Evolutionary conservation across 1,139 yeast genomes (phyloP), one percentile per base, ranked within the genome.

Genomic region (Protomyces pachydermus): DNA sequence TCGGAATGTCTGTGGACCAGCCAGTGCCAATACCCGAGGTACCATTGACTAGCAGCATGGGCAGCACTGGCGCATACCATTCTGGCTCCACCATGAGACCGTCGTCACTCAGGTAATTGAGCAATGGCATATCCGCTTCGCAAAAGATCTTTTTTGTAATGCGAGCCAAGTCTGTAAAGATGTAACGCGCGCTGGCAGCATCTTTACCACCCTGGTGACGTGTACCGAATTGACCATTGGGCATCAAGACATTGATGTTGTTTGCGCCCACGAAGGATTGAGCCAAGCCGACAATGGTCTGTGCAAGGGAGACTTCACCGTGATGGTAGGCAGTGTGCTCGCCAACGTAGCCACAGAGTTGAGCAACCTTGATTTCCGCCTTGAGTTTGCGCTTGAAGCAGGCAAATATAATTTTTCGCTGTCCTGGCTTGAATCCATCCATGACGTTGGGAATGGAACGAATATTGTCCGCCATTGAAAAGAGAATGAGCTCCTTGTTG

Each of bases 1-100:
- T 84, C 1, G 98, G 99, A 68, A 95, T 87, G 68, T 84, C 85
- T 1, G 98, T 91, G 67, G 97, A 89, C 98, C 98, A 95, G 70
- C 98, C 99, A 60, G 98, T 91, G 69, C 99, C 99, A 75, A 95
- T 95, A 77, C 99, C 99, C 76, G 95, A 98, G 9, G 95, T 82
- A 65, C 99, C 99, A 74, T 95, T 95, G 6, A 95, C 96, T 67
- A 95, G 80, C 38, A 93, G 74, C 91, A 91, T 89, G 3, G 99
- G 99, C 60, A 95, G 72, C 28, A 95, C 85, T 0, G 99, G 99
- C 45, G 89, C 79, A 74, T 91, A 95, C 93, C 96, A 90, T 72
- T 89, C 91, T 0, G 99, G 99, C 74, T 95, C 98, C 25, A 93
- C 96, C 0, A 95, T 86, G 70, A 84, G 86, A 71, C 91, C 98